These are phyloP conservation scores for Globisporangium mamillatum DNA, from an alignment of 352 stramenopile genomes.

Conservation along the genomic window DNA sequence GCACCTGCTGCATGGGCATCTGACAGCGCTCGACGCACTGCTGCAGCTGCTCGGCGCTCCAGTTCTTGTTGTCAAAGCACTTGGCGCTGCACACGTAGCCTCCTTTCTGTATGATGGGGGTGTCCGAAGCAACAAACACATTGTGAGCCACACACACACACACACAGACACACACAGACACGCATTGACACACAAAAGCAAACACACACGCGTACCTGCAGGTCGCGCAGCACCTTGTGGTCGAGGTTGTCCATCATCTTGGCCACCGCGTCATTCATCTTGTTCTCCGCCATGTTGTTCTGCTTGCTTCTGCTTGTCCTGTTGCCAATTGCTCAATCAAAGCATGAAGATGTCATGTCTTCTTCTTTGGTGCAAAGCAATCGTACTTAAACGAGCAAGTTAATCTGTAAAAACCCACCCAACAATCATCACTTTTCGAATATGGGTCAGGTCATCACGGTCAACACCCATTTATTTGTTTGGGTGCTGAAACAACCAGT, in stretches of 20 bases:
- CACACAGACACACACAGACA: not conserved
- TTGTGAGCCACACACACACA: not conserved
- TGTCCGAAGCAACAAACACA: not conserved
- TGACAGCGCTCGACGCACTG: conserved; percentile 84
- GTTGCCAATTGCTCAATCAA: conserved; percentile 1
- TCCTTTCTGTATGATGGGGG: conserved; percentile 40
- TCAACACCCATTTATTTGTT: too few species aligned
- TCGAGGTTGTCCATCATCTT: conserved; percentile 86
- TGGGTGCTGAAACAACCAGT: not conserved
- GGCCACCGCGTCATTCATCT: conserved; percentile 79
- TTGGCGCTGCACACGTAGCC: conserved; percentile 86
- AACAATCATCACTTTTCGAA: not conserved
- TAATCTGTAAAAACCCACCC: not conserved
- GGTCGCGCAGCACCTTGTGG: conserved; percentile 61
- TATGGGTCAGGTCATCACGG: not conserved
- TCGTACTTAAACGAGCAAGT: conserved; percentile 4
- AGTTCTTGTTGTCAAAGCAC: conserved; percentile 84
- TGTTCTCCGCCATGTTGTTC: conserved; percentile 62
- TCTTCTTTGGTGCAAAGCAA: conserved; percentile 9
- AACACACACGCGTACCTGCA: conserved; percentile 41
- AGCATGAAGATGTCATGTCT: not conserved
- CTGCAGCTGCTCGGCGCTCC: conserved; percentile 74
- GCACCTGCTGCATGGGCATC: conserved; percentile 80
- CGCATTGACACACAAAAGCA: not conserved
- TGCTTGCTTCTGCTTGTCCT: not conserved